Conservation (phyloP, 164 flowering plant species). For the Magnolia kwangsiensis region DNA sequence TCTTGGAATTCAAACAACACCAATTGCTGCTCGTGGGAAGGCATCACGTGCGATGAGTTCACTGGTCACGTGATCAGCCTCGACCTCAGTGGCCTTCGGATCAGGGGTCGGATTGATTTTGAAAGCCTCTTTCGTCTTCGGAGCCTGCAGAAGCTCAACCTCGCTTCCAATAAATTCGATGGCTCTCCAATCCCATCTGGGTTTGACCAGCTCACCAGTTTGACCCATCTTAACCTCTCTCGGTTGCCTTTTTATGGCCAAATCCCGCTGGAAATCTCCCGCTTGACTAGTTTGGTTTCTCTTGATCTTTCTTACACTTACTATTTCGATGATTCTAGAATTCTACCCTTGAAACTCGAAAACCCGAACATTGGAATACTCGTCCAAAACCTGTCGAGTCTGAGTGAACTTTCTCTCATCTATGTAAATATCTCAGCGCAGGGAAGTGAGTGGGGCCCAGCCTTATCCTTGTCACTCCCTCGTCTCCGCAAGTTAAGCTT, state of each 20-base stretch:
- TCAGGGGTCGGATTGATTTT: constrained; percentile 11
- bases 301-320: constrained; percentile 13
- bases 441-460: background rate
- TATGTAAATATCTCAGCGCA: background rate
- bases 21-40: background rate
- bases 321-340: no score
- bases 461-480: background rate
- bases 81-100: constrained; percentile 25
- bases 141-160: background rate
- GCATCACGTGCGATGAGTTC: background rate
- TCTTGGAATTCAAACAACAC: background rate
- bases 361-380: background rate
- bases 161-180: background rate
- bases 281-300: constrained; percentile 20
- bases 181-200: background rate
- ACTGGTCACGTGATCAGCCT: constrained; percentile 20
- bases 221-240: constrained; percentile 40
- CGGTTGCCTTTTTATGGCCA: constrained; percentile 29
- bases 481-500: background rate
- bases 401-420: background rate
- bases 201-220: background rate
- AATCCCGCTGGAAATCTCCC: constrained; percentile 29
- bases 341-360: background rate
- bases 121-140: background rate
- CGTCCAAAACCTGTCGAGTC: background rate